phyloP scores from a whole-genome alignment of 805 yeast genomes.

The Saturnispora diversa region DNA sequence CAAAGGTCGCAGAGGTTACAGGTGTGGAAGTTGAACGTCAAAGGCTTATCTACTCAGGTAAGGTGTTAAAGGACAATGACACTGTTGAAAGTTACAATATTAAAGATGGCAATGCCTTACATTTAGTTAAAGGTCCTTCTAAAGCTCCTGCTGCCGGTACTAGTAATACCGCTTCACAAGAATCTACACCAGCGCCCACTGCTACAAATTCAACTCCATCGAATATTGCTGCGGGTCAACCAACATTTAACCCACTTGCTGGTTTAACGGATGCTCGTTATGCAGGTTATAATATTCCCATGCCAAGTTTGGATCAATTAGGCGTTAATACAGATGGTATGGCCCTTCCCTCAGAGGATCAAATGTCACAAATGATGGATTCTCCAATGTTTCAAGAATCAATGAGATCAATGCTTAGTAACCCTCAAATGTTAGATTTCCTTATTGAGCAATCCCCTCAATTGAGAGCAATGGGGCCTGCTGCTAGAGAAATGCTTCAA shows the following conservation, averaged over 20 bases:
- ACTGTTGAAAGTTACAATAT: slow-evolving; percentile 69
- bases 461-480: slow-evolving; percentile 80
- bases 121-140: slow-evolving; percentile 76
- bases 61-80: slow-evolving; percentile 81
- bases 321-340: slow-evolving; percentile 89
- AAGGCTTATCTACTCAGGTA: slow-evolving; percentile 87
- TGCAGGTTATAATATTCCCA: slow-evolving; percentile 76
- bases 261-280: slow-evolving; percentile 92
- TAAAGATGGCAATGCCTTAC: slow-evolving; percentile 80
- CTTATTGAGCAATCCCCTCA: slow-evolving; percentile 80
- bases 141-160: slow-evolving; percentile 18
- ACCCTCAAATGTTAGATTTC: slow-evolving; percentile 83
- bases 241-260: slow-evolving; percentile 82
- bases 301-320: slow-evolving; percentile 60
- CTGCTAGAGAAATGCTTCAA: slow-evolving; percentile 77
- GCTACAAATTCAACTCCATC: slow-evolving; percentile 19
- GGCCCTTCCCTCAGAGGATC: slow-evolving; percentile 71
- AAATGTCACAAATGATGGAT: slow-evolving; percentile 65
- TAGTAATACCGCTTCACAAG: slow-evolving; percentile 16
- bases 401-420: slow-evolving; percentile 71
- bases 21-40: slow-evolving; percentile 72
- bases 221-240: slow-evolving; percentile 80
- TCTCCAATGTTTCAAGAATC: slow-evolving; percentile 76
- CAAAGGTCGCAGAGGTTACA: slow-evolving; percentile 48
- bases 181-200: slow-evolving; percentile 22